These are phyloP conservation scores for Furcasterigmium furcatum DNA, from an alignment of 2,329 filamentous ascomycete species.

Conservation along the genomic window DNA sequence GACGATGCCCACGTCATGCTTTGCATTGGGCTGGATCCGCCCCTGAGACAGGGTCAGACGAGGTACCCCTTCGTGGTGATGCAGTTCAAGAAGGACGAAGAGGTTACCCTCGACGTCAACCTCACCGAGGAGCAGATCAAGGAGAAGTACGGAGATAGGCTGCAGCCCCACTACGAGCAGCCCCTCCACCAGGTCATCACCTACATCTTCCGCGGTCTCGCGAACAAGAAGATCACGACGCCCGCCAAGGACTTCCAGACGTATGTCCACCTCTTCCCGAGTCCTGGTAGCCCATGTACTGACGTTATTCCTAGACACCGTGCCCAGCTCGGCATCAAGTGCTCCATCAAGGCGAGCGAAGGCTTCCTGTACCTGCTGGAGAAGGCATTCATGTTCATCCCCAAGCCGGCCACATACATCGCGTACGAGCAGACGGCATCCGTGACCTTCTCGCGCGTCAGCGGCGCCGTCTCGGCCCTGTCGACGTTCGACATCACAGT, in stretches of 20 bases:
- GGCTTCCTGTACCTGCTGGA: constrained; percentile 96
- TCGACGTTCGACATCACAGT: constrained; percentile 98
- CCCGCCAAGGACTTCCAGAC: constrained; percentile 93
- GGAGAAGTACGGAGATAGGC: constrained; percentile 81
- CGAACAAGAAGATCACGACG: constrained; percentile 91
- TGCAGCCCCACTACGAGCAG: constrained; percentile 87
- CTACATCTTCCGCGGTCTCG: constrained; percentile 91
- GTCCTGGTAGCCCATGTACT: constrained; percentile 12
- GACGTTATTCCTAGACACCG: constrained; percentile 61
- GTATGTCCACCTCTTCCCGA: constrained; percentile 31
- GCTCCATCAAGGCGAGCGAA: constrained; percentile 99
- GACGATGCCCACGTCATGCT: constrained; percentile 96
- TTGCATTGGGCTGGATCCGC: constrained; percentile 89
- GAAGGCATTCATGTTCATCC: constrained; percentile 98
- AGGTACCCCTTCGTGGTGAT: constrained; percentile 98
- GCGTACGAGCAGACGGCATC: constrained; percentile 89
- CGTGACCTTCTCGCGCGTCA: constrained; percentile 93
- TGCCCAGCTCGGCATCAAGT: constrained; percentile 93
- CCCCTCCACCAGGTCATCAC: constrained; percentile 91
- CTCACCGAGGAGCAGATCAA: constrained; percentile 87
- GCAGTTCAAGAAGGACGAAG: constrained; percentile 98
- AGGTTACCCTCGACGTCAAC: constrained; percentile 94
- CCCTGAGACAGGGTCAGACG: constrained; percentile 93
- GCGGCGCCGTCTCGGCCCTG: constrained; percentile 87
- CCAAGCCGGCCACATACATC: constrained; percentile 96